Conservation (phyloP, 306 rosid species). For the Pyrus communis region DNA sequence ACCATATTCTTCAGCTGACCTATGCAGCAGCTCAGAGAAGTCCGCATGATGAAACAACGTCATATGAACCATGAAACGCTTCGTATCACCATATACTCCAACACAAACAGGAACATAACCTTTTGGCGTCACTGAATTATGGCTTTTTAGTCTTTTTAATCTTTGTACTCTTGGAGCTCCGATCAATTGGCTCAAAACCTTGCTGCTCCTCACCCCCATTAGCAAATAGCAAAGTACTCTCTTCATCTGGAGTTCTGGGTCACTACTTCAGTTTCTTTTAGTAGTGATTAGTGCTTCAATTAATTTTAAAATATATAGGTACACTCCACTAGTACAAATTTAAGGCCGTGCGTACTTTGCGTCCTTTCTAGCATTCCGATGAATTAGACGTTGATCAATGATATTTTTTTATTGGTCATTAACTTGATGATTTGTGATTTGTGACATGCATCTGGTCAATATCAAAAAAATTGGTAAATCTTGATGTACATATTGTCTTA, state of each 20-base stretch:
- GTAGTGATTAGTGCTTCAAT: neutral
- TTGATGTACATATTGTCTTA: neutral
- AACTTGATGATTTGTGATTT: neutral
- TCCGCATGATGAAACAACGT: too few species aligned
- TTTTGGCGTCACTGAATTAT: constrained; percentile 6
- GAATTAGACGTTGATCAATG: neutral
- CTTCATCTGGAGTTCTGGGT: neutral
- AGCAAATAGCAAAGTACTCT: neutral
- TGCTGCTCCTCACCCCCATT: constrained; percentile 38
- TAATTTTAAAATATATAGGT: neutral
- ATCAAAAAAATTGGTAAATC: neutral
- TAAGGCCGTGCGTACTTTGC: neutral
- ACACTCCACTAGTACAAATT: neutral
- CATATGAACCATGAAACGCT: too few species aligned
- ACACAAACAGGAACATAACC: constrained; percentile 59
- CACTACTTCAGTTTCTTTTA: too few species aligned
- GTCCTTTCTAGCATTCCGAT: constrained; percentile 1
- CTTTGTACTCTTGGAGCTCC: constrained; percentile 8
- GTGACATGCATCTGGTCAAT: neutral
- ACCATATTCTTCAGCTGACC: too few species aligned
- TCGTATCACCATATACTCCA: constrained; percentile 6
- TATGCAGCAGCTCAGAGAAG: too few species aligned
- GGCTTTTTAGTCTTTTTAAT: constrained; percentile 1
- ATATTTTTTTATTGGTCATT: neutral
- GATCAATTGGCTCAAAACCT: constrained; percentile 18